These are phyloP conservation scores for Neospora caninum DNA, from an alignment of 169 alveolate genomes.

Conservation along the genomic window DNA sequence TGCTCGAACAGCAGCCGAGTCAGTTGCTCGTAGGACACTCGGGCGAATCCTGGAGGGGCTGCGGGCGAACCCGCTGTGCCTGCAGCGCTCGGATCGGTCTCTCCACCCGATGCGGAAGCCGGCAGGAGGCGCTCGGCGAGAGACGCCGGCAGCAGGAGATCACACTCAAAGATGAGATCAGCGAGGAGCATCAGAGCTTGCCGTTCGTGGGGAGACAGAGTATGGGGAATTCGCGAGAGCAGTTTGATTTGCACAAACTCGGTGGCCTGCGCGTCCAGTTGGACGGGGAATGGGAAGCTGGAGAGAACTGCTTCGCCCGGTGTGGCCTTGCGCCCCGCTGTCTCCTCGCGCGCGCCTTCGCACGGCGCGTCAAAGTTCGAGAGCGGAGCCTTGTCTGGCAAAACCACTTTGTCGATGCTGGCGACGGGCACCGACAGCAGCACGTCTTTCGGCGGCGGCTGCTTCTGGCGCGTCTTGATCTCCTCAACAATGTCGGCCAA, in stretches of 20 bases:
- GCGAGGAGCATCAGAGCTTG: conserved; percentile 41
- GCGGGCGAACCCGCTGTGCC: background rate
- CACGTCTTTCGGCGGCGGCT: conserved; percentile 10
- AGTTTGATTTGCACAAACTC: conserved; percentile 22
- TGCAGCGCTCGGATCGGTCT: conserved; percentile 28
- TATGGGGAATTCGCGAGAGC: background rate
- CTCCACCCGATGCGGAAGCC: background rate
- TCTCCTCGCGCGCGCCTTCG: background rate
- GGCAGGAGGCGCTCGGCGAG: background rate
- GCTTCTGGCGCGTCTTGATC: conserved; percentile 13
- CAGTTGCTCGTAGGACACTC: background rate
- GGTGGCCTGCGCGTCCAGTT: background rate
- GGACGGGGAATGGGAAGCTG: background rate
- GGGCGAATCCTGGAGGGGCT: background rate
- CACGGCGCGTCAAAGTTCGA: background rate
- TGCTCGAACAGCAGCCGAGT: conserved; percentile 12
- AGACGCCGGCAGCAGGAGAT: background rate
- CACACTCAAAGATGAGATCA: conserved; percentile 24
- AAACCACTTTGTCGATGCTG: background rate
- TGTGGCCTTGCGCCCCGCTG: background rate
- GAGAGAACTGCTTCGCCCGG: background rate
- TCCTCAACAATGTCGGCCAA: background rate
- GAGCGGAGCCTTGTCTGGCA: background rate
- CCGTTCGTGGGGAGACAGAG: background rate
- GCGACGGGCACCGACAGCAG: conserved; percentile 20